Conservation (phyloP, 1,139 yeast genomes). For the Debaryomyces singareniensis region DNA sequence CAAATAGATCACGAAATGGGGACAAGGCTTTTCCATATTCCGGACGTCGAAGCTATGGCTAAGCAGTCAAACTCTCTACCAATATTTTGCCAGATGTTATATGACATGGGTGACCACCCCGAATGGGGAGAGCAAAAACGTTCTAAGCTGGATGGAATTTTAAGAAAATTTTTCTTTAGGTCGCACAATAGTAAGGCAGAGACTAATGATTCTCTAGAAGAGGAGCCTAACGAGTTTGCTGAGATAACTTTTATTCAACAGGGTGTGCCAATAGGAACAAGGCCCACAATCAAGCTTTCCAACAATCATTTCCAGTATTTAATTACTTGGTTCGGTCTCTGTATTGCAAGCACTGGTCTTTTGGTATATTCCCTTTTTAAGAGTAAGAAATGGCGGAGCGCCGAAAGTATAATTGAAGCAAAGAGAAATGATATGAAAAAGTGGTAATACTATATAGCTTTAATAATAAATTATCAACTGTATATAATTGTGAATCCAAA, state of each 20-base stretch:
- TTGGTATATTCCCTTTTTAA: constrained; percentile 35
- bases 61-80: constrained; percentile 61
- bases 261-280: constrained; percentile 88
- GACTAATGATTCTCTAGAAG: constrained; percentile 1
- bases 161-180: constrained; percentile 8
- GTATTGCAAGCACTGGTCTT: constrained; percentile 62
- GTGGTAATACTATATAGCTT: constrained; percentile 7
- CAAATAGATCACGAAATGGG: constrained; percentile 72
- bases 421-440: constrained; percentile 34
- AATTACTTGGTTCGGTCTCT: constrained; percentile 91
- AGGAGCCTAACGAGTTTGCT: constrained; percentile 29
- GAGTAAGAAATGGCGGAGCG: constrained; percentile 24
- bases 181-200: constrained; percentile 1
- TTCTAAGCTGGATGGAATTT: constrained; percentile 2
- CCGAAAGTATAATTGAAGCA: constrained; percentile 37
- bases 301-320: constrained; percentile 91
- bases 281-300: constrained; percentile 70
- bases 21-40: constrained; percentile 56
- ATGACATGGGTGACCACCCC: constrained; percentile 57
- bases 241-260: constrained; percentile 53
- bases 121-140: constrained; percentile 27
- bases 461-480: constrained; percentile 2
- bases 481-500: constrained; percentile 31
- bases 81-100: constrained; percentile 69
- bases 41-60: constrained; percentile 83